Conservation (phyloP, 371 early-diverging fungal genomes). For the Catenaria anguillulae region DNA sequence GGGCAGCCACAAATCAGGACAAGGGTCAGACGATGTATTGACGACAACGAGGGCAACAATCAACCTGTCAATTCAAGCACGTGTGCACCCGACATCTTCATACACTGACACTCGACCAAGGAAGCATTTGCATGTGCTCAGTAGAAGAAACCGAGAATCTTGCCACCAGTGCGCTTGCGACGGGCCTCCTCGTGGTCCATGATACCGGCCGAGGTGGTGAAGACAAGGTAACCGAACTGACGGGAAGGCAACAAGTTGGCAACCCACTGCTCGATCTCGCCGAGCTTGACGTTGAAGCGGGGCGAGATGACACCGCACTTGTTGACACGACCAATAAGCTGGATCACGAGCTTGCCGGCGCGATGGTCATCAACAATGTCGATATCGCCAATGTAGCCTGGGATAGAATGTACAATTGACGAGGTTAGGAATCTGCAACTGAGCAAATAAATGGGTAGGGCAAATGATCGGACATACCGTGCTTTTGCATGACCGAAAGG, state of each 20-base stretch:
- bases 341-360: constrained; percentile 97
- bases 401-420: no score
- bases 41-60: no score
- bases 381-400: constrained; percentile 97
- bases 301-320: constrained; percentile 99
- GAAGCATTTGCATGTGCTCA: no score
- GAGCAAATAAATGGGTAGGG: no score
- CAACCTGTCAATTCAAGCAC: no score
- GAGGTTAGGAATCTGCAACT: no score
- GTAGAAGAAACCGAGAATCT: constrained; percentile 93
- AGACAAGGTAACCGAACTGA: constrained; percentile 96
- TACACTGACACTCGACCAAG: no score
- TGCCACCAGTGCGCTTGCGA: constrained; percentile 97
- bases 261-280: constrained; percentile 95
- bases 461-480: no score
- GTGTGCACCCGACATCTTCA: no score
- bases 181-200: constrained; percentile 99
- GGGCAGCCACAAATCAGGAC: no score
- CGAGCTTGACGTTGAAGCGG: constrained; percentile 92
- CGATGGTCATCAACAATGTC: constrained; percentile 98
- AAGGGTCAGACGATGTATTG: no score
- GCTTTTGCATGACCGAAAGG: constrained; percentile 97
- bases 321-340: constrained; percentile 98
- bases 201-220: constrained; percentile 43
- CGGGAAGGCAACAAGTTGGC: constrained; percentile 97